Evolutionary conservation across 2,329 filamentous ascomycete species (phyloP).

Genomic region (Hymenoscyphus occultus): DNA sequence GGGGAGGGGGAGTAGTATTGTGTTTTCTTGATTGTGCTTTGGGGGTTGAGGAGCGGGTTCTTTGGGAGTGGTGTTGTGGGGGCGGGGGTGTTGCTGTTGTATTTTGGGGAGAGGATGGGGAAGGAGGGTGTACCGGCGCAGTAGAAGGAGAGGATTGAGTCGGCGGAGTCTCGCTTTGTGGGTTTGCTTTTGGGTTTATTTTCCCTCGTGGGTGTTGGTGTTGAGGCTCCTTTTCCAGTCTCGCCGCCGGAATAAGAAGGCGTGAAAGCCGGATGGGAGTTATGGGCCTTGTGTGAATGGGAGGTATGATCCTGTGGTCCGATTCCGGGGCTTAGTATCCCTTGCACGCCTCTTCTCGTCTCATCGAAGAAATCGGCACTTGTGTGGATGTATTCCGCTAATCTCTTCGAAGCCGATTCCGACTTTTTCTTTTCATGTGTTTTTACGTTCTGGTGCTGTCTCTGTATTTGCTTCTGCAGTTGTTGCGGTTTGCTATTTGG

Average conservation of each 20-base stretch:
- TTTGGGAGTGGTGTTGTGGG: neutral
- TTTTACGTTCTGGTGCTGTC: too few relatives aligned
- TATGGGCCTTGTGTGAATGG: slow-evolving; percentile 13
- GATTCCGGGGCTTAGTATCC: slow-evolving; percentile 13
- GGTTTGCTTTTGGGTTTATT: neutral
- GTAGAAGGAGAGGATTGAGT: slow-evolving; percentile 19
- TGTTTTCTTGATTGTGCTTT: neutral
- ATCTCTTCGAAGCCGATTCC: slow-evolving; percentile 11
- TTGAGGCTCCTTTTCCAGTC: neutral
- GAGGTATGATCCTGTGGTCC: slow-evolving; percentile 14
- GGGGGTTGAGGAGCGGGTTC: too few relatives aligned
- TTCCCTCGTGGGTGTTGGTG: neutral
- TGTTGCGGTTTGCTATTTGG: neutral
- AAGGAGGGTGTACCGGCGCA: slow-evolving; percentile 18
- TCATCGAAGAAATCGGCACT: slow-evolving; percentile 19
- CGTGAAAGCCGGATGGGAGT: slow-evolving; percentile 2
- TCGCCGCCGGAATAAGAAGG: neutral
- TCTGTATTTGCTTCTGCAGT: neutral
- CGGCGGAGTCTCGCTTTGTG: neutral
- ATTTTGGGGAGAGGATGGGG: too few relatives aligned
- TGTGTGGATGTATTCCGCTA: slow-evolving; percentile 15
- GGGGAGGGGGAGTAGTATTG: neutral
- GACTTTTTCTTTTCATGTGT: neutral
- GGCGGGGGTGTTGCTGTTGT: too few relatives aligned
- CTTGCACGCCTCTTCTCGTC: slow-evolving; percentile 16